These are phyloP conservation scores for Angomonas deanei DNA, from an alignment of 208 protist genomes.

Conservation along the genomic window DNA sequence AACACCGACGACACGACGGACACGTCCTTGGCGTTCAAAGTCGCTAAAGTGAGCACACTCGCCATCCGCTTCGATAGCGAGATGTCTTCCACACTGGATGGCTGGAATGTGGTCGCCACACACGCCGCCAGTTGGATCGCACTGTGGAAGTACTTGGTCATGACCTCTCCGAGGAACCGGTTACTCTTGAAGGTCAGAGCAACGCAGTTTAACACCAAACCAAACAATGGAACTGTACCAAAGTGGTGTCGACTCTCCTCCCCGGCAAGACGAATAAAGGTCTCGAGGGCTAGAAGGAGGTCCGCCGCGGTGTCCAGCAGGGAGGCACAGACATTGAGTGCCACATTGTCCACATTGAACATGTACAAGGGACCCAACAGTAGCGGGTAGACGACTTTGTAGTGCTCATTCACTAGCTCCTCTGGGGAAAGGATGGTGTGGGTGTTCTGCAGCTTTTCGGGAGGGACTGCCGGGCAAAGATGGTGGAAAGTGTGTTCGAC, in stretches of 20 bases:
- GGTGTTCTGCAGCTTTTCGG: neutral
- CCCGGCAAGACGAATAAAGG: neutral
- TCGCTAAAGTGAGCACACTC: neutral
- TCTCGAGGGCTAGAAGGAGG: neutral
- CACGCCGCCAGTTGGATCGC: neutral
- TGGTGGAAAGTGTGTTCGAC: too few species aligned
- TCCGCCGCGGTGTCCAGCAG: neutral
- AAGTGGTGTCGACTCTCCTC: neutral
- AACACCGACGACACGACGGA: neutral
- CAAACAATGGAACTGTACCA: neutral
- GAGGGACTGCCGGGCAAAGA: neutral
- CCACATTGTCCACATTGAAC: neutral
- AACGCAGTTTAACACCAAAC: neutral
- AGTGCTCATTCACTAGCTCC: neutral
- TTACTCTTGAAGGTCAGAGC: neutral
- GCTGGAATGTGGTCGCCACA: neutral
- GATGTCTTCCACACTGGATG: neutral
- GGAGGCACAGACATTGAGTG: conserved; percentile 1
- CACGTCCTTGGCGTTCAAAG: neutral
- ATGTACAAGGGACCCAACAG: neutral
- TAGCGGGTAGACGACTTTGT: neutral
- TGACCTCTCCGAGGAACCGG: neutral
- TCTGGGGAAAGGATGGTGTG: neutral
- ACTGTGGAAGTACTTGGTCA: neutral
- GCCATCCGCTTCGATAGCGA: neutral